These are phyloP conservation scores for Cnidoscolus chayamansa DNA, from an alignment of 441 rosid genomes.

Conservation along the genomic window DNA sequence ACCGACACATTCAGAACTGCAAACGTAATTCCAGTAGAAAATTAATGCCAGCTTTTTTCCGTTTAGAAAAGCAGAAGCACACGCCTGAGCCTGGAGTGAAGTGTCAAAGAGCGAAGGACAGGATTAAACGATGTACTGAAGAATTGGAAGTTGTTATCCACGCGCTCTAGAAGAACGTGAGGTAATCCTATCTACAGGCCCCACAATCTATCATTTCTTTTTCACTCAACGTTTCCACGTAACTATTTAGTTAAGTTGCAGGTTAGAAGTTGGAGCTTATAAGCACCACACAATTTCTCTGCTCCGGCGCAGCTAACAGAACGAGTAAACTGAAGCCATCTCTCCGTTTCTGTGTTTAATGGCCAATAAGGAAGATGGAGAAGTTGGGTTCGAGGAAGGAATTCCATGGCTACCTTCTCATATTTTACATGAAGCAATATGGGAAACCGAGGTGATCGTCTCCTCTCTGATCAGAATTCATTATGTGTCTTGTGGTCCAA, in stretches of 20 bases:
- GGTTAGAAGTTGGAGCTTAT: constrained; percentile 67
- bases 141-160: not conserved
- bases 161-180: constrained; percentile 9
- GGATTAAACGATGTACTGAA: not conserved
- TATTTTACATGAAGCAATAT: constrained; percentile 41
- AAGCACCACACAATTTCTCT: constrained; percentile 21
- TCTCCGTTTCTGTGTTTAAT: not conserved
- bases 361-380: constrained; percentile 35
- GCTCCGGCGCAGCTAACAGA: not conserved
- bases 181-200: not conserved
- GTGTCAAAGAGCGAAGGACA: too few species aligned
- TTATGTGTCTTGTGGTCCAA: not conserved
- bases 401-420: constrained; percentile 50
- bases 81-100: not conserved
- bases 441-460: constrained; percentile 36
- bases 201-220: not conserved
- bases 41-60: not conserved
- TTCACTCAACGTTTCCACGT: constrained; percentile 13
- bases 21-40: constrained; percentile 19
- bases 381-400: constrained; percentile 48
- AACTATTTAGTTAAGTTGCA: constrained; percentile 62
- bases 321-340: constrained; percentile 8
- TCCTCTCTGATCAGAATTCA: not conserved
- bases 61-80: too few species aligned
- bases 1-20: not conserved